These are phyloP conservation scores for Lophiostoma macrostomum DNA, from an alignment of 495 filamentous ascomycete species.

Conservation along the genomic window DNA sequence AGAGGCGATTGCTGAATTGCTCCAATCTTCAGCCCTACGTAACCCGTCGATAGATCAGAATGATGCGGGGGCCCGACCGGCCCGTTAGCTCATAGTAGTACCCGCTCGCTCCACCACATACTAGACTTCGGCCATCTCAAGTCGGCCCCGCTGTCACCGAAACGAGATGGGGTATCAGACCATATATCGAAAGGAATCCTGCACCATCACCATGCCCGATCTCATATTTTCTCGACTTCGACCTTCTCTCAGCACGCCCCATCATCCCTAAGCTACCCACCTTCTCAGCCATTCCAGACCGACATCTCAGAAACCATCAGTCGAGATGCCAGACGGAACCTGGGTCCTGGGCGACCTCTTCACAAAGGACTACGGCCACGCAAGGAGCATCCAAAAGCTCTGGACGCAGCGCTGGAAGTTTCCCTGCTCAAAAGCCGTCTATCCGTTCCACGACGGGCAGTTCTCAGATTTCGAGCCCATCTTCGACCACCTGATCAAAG, in stretches of 20 bases:
- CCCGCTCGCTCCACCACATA: too few species aligned
- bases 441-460: slow-evolving; percentile 65
- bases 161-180: too few species aligned
- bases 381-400: slow-evolving; percentile 63
- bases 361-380: slow-evolving; percentile 47
- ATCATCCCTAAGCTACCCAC: background rate
- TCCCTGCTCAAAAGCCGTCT: slow-evolving; percentile 41
- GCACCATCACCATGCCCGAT: background rate
- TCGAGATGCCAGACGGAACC: slow-evolving; percentile 9
- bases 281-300: too few species aligned
- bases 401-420: slow-evolving; percentile 78
- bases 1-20: too few species aligned
- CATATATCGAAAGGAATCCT: too few species aligned
- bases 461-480: slow-evolving; percentile 70
- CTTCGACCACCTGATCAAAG: slow-evolving; percentile 51
- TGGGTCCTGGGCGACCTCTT: slow-evolving; percentile 35
- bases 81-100: background rate
- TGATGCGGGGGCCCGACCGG: background rate
- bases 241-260: background rate
- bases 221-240: background rate
- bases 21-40: background rate
- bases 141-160: slow-evolving; percentile 1
- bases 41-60: background rate
- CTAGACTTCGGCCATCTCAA: too few species aligned
- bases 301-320: too few species aligned